These are phyloP conservation scores for Sonneratia caseolaris DNA, from an alignment of 345 rosid species.

Conservation along the genomic window DNA sequence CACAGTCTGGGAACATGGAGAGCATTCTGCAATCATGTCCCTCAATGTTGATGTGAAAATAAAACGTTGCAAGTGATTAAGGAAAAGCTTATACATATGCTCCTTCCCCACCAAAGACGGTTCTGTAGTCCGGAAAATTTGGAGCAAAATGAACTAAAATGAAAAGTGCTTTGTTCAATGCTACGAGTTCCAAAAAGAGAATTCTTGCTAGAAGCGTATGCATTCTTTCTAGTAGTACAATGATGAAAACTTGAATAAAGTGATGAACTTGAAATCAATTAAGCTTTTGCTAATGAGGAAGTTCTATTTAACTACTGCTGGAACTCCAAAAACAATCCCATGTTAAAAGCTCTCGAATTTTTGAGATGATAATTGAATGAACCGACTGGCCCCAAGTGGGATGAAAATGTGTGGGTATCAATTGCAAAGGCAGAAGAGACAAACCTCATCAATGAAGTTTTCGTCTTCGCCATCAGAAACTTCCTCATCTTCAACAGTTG, in stretches of 20 bases:
- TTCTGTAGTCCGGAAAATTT: no score
- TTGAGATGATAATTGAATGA: neutral
- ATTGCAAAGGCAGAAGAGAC: neutral
- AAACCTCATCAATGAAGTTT: conserved; percentile 55
- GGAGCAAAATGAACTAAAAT: no score
- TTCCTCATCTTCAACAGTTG: conserved; percentile 25
- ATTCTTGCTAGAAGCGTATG: no score
- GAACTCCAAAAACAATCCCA: neutral
- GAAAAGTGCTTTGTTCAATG: no score
- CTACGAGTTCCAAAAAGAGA: no score
- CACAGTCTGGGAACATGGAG: neutral
- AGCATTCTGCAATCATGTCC: no score
- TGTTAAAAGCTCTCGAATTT: neutral
- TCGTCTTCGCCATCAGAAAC: conserved; percentile 25
- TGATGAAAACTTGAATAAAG: no score
- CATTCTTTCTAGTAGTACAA: no score
- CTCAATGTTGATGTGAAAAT: no score
- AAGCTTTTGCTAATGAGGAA: neutral
- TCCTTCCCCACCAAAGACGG: no score
- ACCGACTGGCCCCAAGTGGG: neutral
- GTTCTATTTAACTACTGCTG: neutral
- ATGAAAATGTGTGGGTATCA: neutral
- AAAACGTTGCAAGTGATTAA: no score
- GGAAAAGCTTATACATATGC: no score
- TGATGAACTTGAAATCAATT: neutral